Conservation (phyloP, 1,284 basidiomycete genomes). For the Ceratobasidium sp. region DNA sequence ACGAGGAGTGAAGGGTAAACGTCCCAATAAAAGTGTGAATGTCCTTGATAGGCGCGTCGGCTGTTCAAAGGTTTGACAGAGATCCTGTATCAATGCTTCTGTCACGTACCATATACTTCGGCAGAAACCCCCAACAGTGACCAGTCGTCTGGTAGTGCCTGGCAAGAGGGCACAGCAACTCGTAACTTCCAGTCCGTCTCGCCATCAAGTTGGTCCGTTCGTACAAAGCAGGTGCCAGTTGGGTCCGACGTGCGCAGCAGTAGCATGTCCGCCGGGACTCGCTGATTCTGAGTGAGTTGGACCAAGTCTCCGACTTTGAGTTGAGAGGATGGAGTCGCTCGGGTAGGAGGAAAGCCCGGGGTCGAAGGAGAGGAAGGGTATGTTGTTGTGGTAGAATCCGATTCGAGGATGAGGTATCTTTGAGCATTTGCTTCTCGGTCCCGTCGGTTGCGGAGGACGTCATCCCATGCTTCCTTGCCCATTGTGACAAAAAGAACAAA, state of each 20-base stretch:
- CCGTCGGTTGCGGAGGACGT: constrained; percentile 91
- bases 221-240: constrained; percentile 94
- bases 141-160: constrained; percentile 73
- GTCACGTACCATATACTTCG: constrained; percentile 77
- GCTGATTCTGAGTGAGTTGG: constrained; percentile 94
- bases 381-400: constrained; percentile 50
- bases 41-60: constrained; percentile 95
- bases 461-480: constrained; percentile 98
- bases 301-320: constrained; percentile 94
- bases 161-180: constrained; percentile 86
- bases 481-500: constrained; percentile 96
- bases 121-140: constrained; percentile 81
- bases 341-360: constrained; percentile 61
- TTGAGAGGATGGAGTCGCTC: constrained; percentile 86
- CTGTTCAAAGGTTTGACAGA: constrained; percentile 56
- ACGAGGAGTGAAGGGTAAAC: constrained; percentile 73
- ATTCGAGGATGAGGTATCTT: constrained; percentile 84
- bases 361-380: constrained; percentile 50
- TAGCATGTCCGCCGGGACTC: constrained; percentile 95
- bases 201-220: constrained; percentile 98
- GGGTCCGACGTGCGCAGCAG: constrained; percentile 87
- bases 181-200: constrained; percentile 99
- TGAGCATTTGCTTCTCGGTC: constrained; percentile 96
- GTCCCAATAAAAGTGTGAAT: constrained; percentile 97
- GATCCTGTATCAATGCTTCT: neutral